These are phyloP conservation scores for Suillus subalutaceus DNA, from an alignment of 768 basidiomycete species.

Conservation along the genomic window DNA sequence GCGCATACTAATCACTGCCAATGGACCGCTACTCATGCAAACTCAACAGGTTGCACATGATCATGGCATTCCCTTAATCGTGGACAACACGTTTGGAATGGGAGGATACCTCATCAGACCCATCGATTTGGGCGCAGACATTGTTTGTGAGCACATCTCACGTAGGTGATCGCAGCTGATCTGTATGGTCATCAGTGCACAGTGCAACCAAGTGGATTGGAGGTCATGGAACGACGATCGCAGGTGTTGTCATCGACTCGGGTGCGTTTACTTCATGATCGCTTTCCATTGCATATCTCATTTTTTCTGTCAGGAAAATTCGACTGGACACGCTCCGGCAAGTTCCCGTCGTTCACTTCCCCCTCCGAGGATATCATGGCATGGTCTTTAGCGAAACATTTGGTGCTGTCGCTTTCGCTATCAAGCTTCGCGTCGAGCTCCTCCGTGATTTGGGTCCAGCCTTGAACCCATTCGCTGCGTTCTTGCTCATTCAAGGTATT, in stretches of 20 bases:
- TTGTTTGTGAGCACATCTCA: constrained; percentile 40
- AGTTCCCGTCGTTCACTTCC: constrained; percentile 58
- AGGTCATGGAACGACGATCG: constrained; percentile 69
- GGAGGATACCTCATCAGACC: constrained; percentile 60
- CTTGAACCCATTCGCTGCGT: constrained; percentile 59
- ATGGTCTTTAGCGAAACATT: constrained; percentile 53
- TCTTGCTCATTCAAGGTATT: constrained; percentile 60
- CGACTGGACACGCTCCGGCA: constrained; percentile 54
- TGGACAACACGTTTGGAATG: constrained; percentile 68
- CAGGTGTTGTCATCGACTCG: constrained; percentile 61
- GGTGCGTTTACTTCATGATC: constrained; percentile 37
- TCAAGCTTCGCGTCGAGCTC: constrained; percentile 54
- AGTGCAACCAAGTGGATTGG: constrained; percentile 72
- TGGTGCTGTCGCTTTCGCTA: constrained; percentile 51
- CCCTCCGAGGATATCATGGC: constrained; percentile 61
- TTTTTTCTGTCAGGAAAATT: constrained; percentile 49
- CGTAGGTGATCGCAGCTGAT: not conserved
- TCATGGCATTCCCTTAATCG: constrained; percentile 61
- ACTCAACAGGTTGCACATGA: constrained; percentile 56
- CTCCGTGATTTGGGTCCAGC: constrained; percentile 56
- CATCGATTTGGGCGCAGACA: constrained; percentile 60
- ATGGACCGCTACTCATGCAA: not conserved
- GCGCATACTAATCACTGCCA: not conserved
- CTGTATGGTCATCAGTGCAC: constrained; percentile 38
- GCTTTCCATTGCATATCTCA: not conserved